These are phyloP conservation scores for Melampsora medusae DNA, from an alignment of 1,284 basidiomycete genomes.

Conservation along the genomic window DNA sequence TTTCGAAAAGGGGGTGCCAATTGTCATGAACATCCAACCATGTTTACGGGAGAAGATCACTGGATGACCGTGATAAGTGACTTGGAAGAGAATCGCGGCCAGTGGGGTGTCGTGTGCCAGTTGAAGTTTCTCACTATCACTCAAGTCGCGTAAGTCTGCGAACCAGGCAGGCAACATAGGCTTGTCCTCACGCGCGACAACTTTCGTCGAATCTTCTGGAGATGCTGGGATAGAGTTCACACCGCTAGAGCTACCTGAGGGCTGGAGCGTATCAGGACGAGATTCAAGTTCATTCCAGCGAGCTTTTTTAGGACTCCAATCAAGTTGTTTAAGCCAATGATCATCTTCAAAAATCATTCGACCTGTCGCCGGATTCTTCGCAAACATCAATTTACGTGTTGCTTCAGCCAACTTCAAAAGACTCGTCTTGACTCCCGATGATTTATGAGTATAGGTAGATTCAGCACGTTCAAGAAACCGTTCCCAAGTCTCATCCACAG, in stretches of 20 bases:
- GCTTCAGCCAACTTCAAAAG: constrained; percentile 68
- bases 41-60: constrained; percentile 48
- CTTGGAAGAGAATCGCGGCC: constrained; percentile 48
- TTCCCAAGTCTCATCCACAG: constrained; percentile 86
- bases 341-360: constrained; percentile 67
- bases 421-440: constrained; percentile 69
- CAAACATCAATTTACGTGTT: constrained; percentile 51
- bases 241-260: not conserved
- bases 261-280: not conserved
- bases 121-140: not conserved
- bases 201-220: constrained; percentile 32
- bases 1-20: constrained; percentile 42
- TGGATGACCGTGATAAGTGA: constrained; percentile 47
- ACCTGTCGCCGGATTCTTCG: constrained; percentile 47
- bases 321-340: constrained; percentile 84
- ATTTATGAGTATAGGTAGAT: constrained; percentile 70
- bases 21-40: constrained; percentile 49
- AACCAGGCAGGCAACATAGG: constrained; percentile 35
- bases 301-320: constrained; percentile 90
- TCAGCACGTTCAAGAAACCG: constrained; percentile 77
- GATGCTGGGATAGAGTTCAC: not conserved
- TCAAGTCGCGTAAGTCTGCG: constrained; percentile 18
- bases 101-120: constrained; percentile 43
- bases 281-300: constrained; percentile 56
- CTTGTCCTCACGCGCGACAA: not conserved